A percentile compares a stretch with the other conserved stretches of the same genome.
Conservation (phyloP, 2,329 filamentous ascomycete species). For the Trichoderma sp. region DNA sequence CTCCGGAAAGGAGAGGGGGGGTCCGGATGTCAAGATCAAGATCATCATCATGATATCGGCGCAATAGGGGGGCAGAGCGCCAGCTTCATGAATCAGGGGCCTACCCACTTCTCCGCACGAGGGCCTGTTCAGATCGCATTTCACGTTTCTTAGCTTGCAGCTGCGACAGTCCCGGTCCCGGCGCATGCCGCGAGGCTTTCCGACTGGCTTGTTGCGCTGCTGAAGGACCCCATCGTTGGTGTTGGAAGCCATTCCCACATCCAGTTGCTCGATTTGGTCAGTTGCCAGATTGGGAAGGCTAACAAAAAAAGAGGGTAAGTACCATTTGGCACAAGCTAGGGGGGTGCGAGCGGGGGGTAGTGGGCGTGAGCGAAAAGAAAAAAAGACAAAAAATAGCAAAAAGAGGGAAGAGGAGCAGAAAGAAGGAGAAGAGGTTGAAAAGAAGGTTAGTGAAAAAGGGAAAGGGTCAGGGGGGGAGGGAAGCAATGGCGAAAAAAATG, state of each 20-base stretch:
- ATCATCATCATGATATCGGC: not conserved
- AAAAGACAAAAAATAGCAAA: not conserved
- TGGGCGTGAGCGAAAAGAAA: not conserved
- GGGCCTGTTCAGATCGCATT: constrained; percentile 36
- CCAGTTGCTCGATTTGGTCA: constrained; percentile 16
- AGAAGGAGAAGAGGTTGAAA: not conserved
- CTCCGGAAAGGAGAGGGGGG: not conserved
- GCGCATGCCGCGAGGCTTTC: constrained; percentile 35
- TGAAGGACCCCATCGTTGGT: constrained; percentile 8
- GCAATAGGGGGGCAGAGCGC: not conserved
- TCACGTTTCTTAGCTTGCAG: constrained; percentile 33
- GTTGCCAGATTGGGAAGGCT: constrained; percentile 7
- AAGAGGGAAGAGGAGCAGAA: not conserved
- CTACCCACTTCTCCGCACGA: constrained; percentile 29
- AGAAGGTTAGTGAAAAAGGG: not conserved
- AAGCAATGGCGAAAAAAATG: not conserved
- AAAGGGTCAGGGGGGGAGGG: not conserved
- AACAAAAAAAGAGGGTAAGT: constrained; percentile 4
- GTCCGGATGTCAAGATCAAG: not conserved
- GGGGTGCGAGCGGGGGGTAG: not conserved
- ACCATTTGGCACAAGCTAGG: not conserved
- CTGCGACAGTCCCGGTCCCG: constrained; percentile 35
- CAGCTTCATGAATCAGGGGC: not conserved
- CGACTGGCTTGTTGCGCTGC: constrained; percentile 27
- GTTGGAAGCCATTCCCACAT: constrained; percentile 19